phyloP scores from a whole-genome alignment of 805 yeast genomes.

The Blastobotrys muscicola region DNA sequence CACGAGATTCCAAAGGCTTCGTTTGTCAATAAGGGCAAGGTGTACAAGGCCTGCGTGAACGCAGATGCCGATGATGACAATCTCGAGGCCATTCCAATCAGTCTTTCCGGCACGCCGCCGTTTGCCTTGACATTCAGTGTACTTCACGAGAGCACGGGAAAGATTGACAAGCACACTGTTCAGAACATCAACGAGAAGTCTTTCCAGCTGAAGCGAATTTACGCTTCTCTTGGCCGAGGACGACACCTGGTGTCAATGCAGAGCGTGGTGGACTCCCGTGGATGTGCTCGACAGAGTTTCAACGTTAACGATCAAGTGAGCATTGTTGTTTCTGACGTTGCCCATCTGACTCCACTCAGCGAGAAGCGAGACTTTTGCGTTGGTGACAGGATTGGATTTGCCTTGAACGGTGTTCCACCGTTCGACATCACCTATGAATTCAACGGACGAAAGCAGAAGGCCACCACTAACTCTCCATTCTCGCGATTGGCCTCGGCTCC shows the following conservation, averaged over 20 bases:
- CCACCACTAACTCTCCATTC: constrained; percentile 43
- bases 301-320: constrained; percentile 36
- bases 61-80: constrained; percentile 33
- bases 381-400: constrained; percentile 78
- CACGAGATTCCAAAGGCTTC: constrained; percentile 51
- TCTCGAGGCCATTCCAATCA: constrained; percentile 39
- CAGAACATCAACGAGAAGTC: constrained; percentile 32
- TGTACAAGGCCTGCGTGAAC: constrained; percentile 41
- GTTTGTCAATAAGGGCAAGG: constrained; percentile 39
- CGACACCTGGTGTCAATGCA: constrained; percentile 52
- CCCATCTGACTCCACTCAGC: constrained; percentile 46
- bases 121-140: constrained; percentile 49
- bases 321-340: constrained; percentile 66
- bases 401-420: constrained; percentile 71
- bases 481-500: constrained; percentile 71
- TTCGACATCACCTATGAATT: constrained; percentile 68
- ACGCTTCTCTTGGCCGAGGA: constrained; percentile 55
- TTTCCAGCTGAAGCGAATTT: constrained; percentile 35
- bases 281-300: constrained; percentile 47
- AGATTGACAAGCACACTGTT: constrained; percentile 38
- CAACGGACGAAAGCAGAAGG: constrained; percentile 49
- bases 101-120: constrained; percentile 53
- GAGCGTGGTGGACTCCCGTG: constrained; percentile 55
- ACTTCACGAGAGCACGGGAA: constrained; percentile 51
- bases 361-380: constrained; percentile 61